Percentiles rank a stretch among this genome's conserved stretches.
These are phyloP conservation scores for Ascochyta fabae DNA, from an alignment of 2,329 filamentous ascomycete genomes.

Conservation along the genomic window DNA sequence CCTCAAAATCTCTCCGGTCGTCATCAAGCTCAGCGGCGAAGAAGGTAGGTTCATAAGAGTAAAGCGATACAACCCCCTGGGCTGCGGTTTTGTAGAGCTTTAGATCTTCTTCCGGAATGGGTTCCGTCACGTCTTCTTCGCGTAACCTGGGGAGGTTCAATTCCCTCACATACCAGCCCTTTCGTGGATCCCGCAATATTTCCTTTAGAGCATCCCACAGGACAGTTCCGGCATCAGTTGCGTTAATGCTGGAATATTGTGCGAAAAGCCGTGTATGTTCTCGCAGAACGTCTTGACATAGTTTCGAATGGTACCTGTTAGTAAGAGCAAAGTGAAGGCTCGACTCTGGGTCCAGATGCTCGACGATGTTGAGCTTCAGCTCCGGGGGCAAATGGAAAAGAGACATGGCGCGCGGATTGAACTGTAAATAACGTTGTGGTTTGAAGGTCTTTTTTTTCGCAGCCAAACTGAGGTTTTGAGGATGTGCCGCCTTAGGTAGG, in stretches of 20 bases:
- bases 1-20: neutral
- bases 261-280: conserved; percentile 16
- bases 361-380: conserved; percentile 19
- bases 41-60: neutral
- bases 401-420: conserved; percentile 9
- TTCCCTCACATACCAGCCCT: conserved; percentile 26
- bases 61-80: conserved; percentile 5
- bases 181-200: conserved; percentile 16
- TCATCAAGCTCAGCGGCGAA: neutral
- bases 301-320: conserved; percentile 11
- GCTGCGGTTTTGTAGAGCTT: conserved; percentile 8
- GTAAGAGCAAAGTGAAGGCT: conserved; percentile 23
- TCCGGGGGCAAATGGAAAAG: conserved; percentile 17
- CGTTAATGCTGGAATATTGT: conserved; percentile 10
- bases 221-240: neutral
- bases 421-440: too few relatives aligned
- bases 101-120: conserved; percentile 10
- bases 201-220: conserved; percentile 19
- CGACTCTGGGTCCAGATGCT: conserved; percentile 19
- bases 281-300: conserved; percentile 9
- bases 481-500: neutral
- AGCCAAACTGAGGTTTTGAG: neutral
- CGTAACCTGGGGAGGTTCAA: conserved; percentile 17
- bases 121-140: neutral
- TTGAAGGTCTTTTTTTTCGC: too few relatives aligned